These are phyloP conservation scores for Phytophthora citricola DNA, from an alignment of 352 stramenopile species.

Conservation along the genomic window DNA sequence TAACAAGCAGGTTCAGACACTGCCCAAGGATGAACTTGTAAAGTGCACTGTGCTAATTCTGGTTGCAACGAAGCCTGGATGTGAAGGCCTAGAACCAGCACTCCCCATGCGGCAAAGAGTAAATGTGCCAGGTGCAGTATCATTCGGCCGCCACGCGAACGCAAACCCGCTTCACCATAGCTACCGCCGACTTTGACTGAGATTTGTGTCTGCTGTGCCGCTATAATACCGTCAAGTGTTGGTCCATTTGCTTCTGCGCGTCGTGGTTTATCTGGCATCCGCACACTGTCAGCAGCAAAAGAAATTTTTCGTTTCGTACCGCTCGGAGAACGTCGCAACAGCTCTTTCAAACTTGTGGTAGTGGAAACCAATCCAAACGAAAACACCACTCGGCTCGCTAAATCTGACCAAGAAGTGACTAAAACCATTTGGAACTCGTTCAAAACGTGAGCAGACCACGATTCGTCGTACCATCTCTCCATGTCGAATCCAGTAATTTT, in stretches of 20 bases:
- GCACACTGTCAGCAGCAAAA: too few species aligned
- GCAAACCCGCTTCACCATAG: neutral
- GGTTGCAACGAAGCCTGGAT: constrained; percentile 27
- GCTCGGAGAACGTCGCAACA: constrained; percentile 5
- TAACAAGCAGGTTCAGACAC: constrained; percentile 36
- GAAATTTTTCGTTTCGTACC: too few species aligned
- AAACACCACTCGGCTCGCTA: constrained; percentile 21
- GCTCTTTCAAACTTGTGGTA: constrained; percentile 22
- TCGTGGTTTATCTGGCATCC: too few species aligned
- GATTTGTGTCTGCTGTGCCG: neutral
- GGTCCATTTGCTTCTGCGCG: too few species aligned
- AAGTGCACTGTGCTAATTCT: constrained; percentile 19
- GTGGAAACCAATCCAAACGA: constrained; percentile 22
- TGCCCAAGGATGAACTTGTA: constrained; percentile 41
- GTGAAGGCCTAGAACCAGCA: constrained; percentile 8
- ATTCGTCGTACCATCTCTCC: neutral
- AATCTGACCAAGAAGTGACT: constrained; percentile 26
- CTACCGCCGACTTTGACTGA: constrained; percentile 1
- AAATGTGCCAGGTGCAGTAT: neutral
- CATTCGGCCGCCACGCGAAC: neutral
- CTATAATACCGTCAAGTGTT: too few species aligned
- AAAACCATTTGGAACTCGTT: constrained; percentile 36
- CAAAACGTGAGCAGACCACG: constrained; percentile 17
- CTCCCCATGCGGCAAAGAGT: constrained; percentile 11
- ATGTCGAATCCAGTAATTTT: constrained; percentile 15